Percentiles rank a stretch among this genome's conserved stretches.
These are phyloP conservation scores for Aspergillus campestris DNA, from an alignment of 495 filamentous ascomycete species.

Conservation along the genomic window DNA sequence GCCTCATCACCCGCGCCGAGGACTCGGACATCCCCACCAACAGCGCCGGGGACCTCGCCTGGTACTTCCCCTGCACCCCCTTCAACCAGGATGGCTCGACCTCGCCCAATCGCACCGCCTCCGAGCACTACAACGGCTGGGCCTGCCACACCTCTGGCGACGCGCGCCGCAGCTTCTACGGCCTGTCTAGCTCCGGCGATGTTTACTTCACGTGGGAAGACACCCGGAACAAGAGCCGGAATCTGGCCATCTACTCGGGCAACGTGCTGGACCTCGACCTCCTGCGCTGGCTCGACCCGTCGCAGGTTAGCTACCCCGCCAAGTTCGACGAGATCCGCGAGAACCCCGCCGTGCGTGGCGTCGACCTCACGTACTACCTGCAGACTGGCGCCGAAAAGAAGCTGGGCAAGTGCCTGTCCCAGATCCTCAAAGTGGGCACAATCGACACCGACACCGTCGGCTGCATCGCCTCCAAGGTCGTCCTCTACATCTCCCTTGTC, in stretches of 20 bases:
- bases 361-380: slow-evolving; percentile 83
- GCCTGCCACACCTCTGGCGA: slow-evolving; percentile 71
- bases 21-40: slow-evolving; percentile 76
- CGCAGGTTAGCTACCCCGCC: slow-evolving; percentile 69
- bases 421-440: slow-evolving; percentile 92
- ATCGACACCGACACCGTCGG: slow-evolving; percentile 95
- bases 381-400: slow-evolving; percentile 68
- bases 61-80: slow-evolving; percentile 91
- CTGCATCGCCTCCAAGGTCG: slow-evolving; percentile 95
- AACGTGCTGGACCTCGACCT: slow-evolving; percentile 91
- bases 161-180: slow-evolving; percentile 69
- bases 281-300: slow-evolving; percentile 79
- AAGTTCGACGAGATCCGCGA: slow-evolving; percentile 72
- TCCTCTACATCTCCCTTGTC: slow-evolving; percentile 87
- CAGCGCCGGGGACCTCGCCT: slow-evolving; percentile 64
- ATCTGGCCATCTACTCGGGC: slow-evolving; percentile 87
- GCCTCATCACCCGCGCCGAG: slow-evolving; percentile 62
- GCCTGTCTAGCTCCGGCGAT: slow-evolving; percentile 48
- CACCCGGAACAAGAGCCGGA: slow-evolving; percentile 77
- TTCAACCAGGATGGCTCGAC: slow-evolving; percentile 93
- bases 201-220: slow-evolving; percentile 98
- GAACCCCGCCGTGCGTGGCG: slow-evolving; percentile 72
- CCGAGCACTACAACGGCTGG: slow-evolving; percentile 67
- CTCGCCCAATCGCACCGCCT: slow-evolving; percentile 60
- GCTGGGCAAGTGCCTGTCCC: slow-evolving; percentile 73